These are phyloP conservation scores for Pseudogymnoascus sp. DNA, from an alignment of 2,329 filamentous ascomycete species.

Conservation along the genomic window DNA sequence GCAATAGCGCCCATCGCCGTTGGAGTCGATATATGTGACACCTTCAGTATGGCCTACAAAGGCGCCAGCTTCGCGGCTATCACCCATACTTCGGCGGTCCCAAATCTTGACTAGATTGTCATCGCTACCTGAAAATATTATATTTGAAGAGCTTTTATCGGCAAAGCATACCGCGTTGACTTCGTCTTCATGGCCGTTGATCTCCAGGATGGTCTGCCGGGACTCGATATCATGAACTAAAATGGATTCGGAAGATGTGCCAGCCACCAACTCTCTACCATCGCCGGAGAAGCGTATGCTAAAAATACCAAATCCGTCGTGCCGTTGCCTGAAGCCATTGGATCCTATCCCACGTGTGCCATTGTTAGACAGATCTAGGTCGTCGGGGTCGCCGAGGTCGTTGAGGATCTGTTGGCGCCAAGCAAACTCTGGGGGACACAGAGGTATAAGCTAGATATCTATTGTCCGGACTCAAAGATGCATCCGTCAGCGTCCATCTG, in stretches of 20 bases:
- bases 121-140: conserved; percentile 92
- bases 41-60: conserved; percentile 63
- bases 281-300: conserved; percentile 90
- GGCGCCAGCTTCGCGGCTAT: conserved; percentile 62
- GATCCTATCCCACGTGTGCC: conserved; percentile 25
- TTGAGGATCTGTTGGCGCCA: conserved; percentile 82
- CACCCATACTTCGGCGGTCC: conserved; percentile 88
- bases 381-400: conserved; percentile 71
- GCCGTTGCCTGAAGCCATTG: conserved; percentile 8
- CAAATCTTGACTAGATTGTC: conserved; percentile 93
- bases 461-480: conserved; percentile 85
- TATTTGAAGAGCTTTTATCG: conserved; percentile 80
- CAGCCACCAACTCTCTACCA: conserved; percentile 82
- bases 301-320: conserved; percentile 62
- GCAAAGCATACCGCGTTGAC: conserved; percentile 97
- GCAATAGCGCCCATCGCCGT: conserved; percentile 71
- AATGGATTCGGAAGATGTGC: conserved; percentile 71
- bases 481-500: conserved; percentile 94
- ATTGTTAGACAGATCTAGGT: conserved; percentile 63
- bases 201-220: conserved; percentile 63
- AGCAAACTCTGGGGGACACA: conserved; percentile 74
- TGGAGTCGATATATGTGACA: conserved; percentile 63
- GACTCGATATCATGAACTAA: conserved; percentile 91
- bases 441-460: conserved; percentile 87
- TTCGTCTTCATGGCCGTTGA: conserved; percentile 75